Conservation (phyloP, 306 rosid species). For the Trifolium fragiferum region DNA sequence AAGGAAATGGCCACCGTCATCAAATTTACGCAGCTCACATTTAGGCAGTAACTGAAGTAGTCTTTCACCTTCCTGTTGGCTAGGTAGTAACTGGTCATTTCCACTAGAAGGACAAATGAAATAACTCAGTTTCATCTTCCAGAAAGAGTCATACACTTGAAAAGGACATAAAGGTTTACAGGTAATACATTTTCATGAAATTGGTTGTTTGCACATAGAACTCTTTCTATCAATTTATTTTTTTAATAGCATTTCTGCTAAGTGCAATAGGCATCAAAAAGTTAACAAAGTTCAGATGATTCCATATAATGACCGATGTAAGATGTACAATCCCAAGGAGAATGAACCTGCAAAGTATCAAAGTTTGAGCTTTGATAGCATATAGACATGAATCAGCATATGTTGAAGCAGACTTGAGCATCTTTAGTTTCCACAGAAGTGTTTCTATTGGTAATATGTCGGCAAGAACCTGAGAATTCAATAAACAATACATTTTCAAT, state of each 20-base stretch:
- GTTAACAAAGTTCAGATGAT: constrained; percentile 10
- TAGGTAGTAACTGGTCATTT: constrained; percentile 77
- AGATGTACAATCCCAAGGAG: constrained; percentile 21
- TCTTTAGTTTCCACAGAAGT: constrained; percentile 75
- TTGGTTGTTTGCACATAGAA: background rate
- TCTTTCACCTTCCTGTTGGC: constrained; percentile 70
- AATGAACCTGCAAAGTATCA: constrained; percentile 79
- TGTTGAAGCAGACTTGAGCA: constrained; percentile 77
- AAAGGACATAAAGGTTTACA: too few relatives aligned
- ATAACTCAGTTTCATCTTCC: constrained; percentile 40
- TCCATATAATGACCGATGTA: constrained; percentile 4
- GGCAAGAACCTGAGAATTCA: constrained; percentile 70
- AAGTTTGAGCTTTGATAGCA: constrained; percentile 78
- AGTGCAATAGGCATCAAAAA: background rate
- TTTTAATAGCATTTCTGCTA: constrained; percentile 7
- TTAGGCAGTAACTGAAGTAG: constrained; percentile 54
- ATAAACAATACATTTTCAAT: constrained; percentile 42
- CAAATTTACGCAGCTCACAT: constrained; percentile 66
- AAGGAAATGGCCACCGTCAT: constrained; percentile 75
- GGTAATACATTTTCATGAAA: constrained; percentile 33
- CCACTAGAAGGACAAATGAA: constrained; percentile 60
- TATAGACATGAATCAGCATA: constrained; percentile 74
- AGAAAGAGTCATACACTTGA: constrained; percentile 30
- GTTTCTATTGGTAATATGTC: constrained; percentile 80
- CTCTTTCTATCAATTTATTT: background rate